Base-by-base conservation (phyloP, 805 yeast species). In the Suhomyces vadensis region DNA sequence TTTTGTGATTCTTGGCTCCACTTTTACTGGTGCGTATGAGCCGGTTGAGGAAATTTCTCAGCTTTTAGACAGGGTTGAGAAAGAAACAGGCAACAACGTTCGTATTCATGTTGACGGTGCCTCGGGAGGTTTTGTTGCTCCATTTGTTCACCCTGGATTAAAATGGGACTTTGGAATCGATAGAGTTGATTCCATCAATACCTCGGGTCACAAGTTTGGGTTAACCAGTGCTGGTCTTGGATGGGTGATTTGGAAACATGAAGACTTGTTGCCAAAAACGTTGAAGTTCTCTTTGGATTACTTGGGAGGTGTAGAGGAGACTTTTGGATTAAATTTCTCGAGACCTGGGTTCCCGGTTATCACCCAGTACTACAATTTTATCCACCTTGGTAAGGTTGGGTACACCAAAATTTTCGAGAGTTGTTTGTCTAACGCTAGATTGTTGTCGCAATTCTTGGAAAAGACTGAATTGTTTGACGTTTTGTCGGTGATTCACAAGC, bases 51-150 rank as follows among this genome's bases (percentile, higher is more conserved):
- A 71, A 31, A 81, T 88, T 36, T 63, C 79, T 39, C 61, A 75
- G n/a, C 68, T 84, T n/a, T 71, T 90, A 49, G 91, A 85, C 58
- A 79, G 82, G 44, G 75, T 79, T 53, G 83, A 91, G 61, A 65
- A 67, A 47, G 82, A 83, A 53, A 82, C 77, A 3, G 95, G 95
- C 5, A 46, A 67, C 46, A 77, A 76, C 55, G 73, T 90, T 46
- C 89, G 94, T 37, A 88, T 90, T 58, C 97, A 90, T 61, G 94
- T 91, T 21, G 97, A 90, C 63, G 97, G 94, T 53, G 97, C 97
- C 2, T 80, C 89, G 16, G 97, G 97, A 46, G 97, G 85, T 1
- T 81, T 90, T 60, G 77, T 90, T 35, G 96, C 96, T 2, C 96
- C 97, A 14, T 86, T 90, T 58, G 64, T 81, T 22, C 84, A 75